These are phyloP conservation scores for Eremothecium cymbalariae DNA, from an alignment of 1,139 yeast species.

Conservation along the genomic window DNA sequence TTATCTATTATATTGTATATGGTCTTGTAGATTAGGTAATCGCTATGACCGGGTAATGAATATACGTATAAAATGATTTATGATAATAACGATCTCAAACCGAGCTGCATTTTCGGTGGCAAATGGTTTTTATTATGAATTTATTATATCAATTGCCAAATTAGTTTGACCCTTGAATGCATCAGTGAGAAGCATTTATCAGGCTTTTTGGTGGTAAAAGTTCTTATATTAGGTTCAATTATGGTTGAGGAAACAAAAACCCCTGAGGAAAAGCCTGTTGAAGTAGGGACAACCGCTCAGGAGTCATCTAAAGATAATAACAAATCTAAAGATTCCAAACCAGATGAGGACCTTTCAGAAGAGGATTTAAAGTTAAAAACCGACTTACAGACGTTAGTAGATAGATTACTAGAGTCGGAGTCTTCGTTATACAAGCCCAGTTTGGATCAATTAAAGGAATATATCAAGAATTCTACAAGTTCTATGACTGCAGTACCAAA, in stretches of 20 bases:
- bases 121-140: not conserved
- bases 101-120: slow-evolving; percentile 1
- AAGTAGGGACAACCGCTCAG: slow-evolving; percentile 5
- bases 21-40: too few relatives aligned
- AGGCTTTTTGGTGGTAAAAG: not conserved
- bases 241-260: slow-evolving; percentile 11
- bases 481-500: slow-evolving; percentile 99
- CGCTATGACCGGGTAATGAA: too few relatives aligned
- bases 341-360: slow-evolving; percentile 80
- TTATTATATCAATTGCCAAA: not conserved
- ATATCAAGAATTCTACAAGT: slow-evolving; percentile 86
- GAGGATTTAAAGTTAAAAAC: slow-evolving; percentile 86
- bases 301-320: slow-evolving; percentile 12
- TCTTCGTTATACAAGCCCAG: slow-evolving; percentile 47
- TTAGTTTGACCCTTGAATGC: not conserved
- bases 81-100: too few relatives aligned
- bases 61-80: too few relatives aligned
- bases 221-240: not conserved
- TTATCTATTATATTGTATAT: too few relatives aligned
- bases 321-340: slow-evolving; percentile 33
- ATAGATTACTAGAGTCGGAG: slow-evolving; percentile 53
- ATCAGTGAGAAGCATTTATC: not conserved
- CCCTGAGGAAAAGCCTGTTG: slow-evolving; percentile 8
- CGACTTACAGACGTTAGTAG: slow-evolving; percentile 82
- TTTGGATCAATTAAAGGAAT: slow-evolving; percentile 60